Conservation (phyloP, 1,284 basidiomycete species). For the Heterobasidion parviporum region DNA sequence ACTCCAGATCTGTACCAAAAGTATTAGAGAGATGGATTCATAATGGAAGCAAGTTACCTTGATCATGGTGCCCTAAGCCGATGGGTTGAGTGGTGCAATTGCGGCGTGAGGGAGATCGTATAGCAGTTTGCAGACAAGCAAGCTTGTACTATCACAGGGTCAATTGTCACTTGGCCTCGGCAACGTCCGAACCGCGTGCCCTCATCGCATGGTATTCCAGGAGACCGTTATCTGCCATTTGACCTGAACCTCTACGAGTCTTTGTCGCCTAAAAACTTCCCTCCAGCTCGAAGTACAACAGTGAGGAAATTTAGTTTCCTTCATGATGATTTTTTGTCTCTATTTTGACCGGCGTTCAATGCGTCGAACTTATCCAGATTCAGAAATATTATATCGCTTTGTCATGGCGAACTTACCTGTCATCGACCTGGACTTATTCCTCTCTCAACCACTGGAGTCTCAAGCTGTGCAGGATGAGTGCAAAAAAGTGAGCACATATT, state of each 20-base stretch:
- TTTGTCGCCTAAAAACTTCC: too few relatives aligned
- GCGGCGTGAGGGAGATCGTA: too few relatives aligned
- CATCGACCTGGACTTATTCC: conserved; percentile 76
- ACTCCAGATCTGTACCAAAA: conserved; percentile 75
- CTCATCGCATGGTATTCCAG: too few relatives aligned
- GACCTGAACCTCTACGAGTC: too few relatives aligned
- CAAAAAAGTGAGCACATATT: conserved; percentile 39
- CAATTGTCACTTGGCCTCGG: too few relatives aligned
- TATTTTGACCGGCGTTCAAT: too few relatives aligned
- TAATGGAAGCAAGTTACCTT: conserved; percentile 32
- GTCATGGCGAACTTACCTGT: conserved; percentile 28
- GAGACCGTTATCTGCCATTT: too few relatives aligned
- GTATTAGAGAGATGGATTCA: neutral
- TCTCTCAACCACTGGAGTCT: conserved; percentile 38
- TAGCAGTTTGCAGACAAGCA: too few relatives aligned
- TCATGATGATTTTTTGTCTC: neutral
- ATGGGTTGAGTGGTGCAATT: too few relatives aligned
- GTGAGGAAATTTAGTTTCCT: neutral
- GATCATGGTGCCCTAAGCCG: conserved; percentile 34
- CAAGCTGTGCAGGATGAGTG: conserved; percentile 51
- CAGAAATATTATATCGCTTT: neutral
- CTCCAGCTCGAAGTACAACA: too few relatives aligned
- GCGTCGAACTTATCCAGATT: neutral
- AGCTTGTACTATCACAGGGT: too few relatives aligned
- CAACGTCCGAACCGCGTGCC: too few relatives aligned